Conservation (phyloP, 345 rosid genomes). For the Moringa oleifera region DNA sequence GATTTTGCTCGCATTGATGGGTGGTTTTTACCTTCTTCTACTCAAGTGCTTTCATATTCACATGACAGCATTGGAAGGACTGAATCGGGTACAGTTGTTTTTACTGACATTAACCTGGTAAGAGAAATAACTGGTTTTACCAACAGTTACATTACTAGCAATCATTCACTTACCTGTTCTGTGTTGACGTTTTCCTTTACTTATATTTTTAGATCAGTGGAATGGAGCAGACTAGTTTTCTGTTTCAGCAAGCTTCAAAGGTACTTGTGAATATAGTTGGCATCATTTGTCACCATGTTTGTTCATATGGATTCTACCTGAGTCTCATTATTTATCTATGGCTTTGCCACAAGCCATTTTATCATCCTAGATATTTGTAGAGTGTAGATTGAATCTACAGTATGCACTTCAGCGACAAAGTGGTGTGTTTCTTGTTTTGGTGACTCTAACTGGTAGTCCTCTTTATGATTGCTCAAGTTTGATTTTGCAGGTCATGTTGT, state of each 20-base stretch:
- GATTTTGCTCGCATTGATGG: conserved; percentile 98
- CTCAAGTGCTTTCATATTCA: conserved; percentile 32
- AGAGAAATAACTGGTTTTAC: conserved; percentile 17
- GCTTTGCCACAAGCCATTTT: neutral
- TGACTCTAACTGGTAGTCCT: neutral
- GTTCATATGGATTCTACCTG: conserved; percentile 8
- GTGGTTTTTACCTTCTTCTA: conserved; percentile 71
- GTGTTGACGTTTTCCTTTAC: conserved; percentile 8
- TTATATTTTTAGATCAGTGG: conserved; percentile 76
- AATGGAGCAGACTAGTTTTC: conserved; percentile 97
- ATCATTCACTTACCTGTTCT: neutral
- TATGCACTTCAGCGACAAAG: neutral
- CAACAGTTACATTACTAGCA: neutral
- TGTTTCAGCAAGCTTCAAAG: conserved; percentile 98
- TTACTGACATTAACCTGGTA: conserved; percentile 93
- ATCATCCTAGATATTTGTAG: conserved; percentile 5
- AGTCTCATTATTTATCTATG: neutral
- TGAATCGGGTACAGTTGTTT: conserved; percentile 44
- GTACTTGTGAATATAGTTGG: conserved; percentile 24
- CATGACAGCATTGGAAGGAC: conserved; percentile 39
- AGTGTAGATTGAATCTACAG: conserved; percentile 2
- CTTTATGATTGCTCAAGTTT: neutral
- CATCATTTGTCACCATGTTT: neutral
- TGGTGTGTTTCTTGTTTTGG: neutral
- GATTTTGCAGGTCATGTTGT: conserved; percentile 1